These are phyloP conservation scores for Metschnikowia shivogae DNA, from an alignment of 805 yeast species.

Conservation along the genomic window DNA sequence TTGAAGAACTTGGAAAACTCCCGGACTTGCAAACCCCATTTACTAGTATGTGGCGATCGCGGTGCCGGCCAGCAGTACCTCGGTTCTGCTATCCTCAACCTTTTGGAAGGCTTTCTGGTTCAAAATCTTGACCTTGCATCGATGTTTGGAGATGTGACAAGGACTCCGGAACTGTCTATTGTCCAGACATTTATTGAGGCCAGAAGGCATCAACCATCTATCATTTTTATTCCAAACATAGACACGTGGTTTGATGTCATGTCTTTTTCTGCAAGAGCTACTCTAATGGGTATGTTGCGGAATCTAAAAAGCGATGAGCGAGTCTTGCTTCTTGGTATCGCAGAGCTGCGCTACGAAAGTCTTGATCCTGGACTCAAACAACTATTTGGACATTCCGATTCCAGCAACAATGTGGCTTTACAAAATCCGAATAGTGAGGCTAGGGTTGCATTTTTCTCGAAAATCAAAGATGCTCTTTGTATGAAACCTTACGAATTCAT, in stretches of 20 bases:
- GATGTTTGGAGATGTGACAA: constrained; percentile 69
- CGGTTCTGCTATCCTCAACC: constrained; percentile 74
- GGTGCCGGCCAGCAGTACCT: constrained; percentile 89
- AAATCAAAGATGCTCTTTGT: constrained; percentile 48
- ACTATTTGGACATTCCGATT: constrained; percentile 54
- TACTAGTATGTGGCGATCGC: constrained; percentile 63
- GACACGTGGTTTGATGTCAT: constrained; percentile 72
- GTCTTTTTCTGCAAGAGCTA: constrained; percentile 64
- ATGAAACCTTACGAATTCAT: constrained; percentile 69
- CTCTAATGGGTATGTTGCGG: constrained; percentile 65
- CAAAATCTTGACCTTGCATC: constrained; percentile 81
- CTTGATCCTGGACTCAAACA: constrained; percentile 45
- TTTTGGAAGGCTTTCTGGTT: constrained; percentile 83
- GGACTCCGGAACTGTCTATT: constrained; percentile 77
- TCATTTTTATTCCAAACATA: constrained; percentile 76
- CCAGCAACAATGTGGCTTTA: constrained; percentile 44
- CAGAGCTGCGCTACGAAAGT: constrained; percentile 45
- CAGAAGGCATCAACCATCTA: constrained; percentile 82
- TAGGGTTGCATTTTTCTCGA: constrained; percentile 52
- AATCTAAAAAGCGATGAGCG: constrained; percentile 68
- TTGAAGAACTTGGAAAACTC: constrained; percentile 47
- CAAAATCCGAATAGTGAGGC: constrained; percentile 43
- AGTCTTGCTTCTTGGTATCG: constrained; percentile 68
- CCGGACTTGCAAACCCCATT: constrained; percentile 76
- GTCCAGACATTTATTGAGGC: constrained; percentile 86